Base-by-base conservation (phyloP, 2,329 filamentous ascomycete genomes). In the Hypoxylon sp. region DNA sequence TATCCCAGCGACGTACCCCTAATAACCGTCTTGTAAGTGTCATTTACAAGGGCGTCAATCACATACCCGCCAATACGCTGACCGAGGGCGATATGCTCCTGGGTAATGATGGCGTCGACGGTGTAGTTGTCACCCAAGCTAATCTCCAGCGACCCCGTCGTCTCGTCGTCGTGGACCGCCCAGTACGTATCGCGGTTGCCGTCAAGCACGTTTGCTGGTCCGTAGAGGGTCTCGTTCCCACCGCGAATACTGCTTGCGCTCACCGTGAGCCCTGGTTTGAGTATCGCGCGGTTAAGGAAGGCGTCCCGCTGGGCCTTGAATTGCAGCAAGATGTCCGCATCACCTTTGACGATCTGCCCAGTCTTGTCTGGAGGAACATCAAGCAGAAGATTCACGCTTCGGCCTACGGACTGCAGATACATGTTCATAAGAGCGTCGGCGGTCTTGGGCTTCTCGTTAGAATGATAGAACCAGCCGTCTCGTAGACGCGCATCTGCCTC, bases 31-130 rank as follows among this genome's bases (percentile, higher is more conserved):
- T 50, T 56, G 15, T 70, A 75, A 1, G 53, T 29, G 1, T 63
- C 75, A 15, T 72, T 57, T 5, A 70, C 63, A 19, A 71, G 3
- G 3, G 62, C 70, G 4, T 76, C 75, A 15, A 76, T 72, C 0
- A 62, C 54, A 46, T 77, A 76, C 1, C 74, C 75, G n/a, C 75
- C 75, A 19, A 77, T 72, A 2, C 75, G 70, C 62, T 77, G 75
- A 3, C 75, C 75, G 5, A 76, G 54, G 6, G 74, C 68, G 37
- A 77, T 75, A 53, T 77, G 71, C 59, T 77, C 75, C 48, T 75
- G 73, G 2, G 69, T 62, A 15, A 76, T 63, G 44, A 77, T 74
- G 2, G 74, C 74, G 32, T 74, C 69, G 17, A 77, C 50, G 3
- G 42, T 59, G 13, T 66, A 65, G 10, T 24, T 46, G 3, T 39